A percentile compares a stretch with the other conserved stretches of the same genome.
These are phyloP conservation scores for Sapria himalayana DNA, from an alignment of 345 rosid genomes.

Conservation along the genomic window DNA sequence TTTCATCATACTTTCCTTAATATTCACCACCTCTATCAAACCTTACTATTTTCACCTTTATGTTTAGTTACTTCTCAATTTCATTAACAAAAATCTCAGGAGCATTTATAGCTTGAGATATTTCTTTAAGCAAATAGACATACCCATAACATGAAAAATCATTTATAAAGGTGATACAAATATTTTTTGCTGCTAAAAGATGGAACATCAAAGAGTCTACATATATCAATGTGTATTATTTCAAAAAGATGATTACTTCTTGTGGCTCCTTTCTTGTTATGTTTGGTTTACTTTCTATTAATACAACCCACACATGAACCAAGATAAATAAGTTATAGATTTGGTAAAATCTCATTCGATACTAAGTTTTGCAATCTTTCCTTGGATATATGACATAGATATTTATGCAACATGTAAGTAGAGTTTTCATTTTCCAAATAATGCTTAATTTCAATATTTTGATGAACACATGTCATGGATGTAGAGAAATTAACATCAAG, in stretches of 20 bases:
- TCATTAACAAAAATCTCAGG: neutral
- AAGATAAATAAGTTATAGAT: neutral
- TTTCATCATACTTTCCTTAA: neutral
- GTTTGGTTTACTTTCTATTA: neutral
- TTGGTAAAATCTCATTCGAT: neutral
- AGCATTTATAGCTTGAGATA: neutral
- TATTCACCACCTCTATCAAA: neutral
- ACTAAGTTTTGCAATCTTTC: neutral
- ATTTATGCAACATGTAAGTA: neutral
- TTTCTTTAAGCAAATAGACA: neutral
- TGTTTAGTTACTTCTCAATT: neutral
- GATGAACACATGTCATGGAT: neutral
- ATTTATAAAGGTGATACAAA: neutral
- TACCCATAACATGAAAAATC: neutral
- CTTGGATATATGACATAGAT: neutral
- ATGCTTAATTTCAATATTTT: neutral
- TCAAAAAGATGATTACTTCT: too few relatives aligned
- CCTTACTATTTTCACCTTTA: neutral
- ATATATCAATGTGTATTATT: too few relatives aligned
- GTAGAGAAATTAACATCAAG: neutral
- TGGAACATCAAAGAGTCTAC: neutral
- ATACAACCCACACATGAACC: neutral
- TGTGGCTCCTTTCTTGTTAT: neutral
- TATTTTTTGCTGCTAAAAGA: neutral
- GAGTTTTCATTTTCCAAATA: neutral